Base-by-base conservation (phyloP, 768 basidiomycete genomes). In the Lactarius pseudohatsudake region DNA sequence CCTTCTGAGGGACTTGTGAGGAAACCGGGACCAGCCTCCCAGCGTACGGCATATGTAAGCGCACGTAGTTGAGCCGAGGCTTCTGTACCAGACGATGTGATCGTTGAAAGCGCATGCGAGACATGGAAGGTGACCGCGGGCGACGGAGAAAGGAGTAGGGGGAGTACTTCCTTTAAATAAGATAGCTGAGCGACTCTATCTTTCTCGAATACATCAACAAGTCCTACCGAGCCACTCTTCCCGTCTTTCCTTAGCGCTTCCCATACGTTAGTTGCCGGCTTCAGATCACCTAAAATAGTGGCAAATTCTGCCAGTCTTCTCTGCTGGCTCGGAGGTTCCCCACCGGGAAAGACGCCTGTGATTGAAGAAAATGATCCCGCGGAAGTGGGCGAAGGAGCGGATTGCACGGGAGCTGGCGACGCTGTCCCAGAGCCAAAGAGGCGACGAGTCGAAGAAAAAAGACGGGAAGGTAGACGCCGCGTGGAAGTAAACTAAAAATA, bases 301-400 rank as follows among this genome's bases (percentile, higher is more conserved):
- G 94, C 88, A 77, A 98, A 96, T 76, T 99, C 97, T 11, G 95
- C 97, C 4, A 98, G 80, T n/a, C 96, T 87, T 55, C 94, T 84
- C 69, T 89, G 86, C 71, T 90, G 92, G 5, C 87, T 81, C 8
- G 86, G 85, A 8, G 66, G 36, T 11, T 56, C 38, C 20, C 67
- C 60, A 9, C 62, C 75, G 1, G 73, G n/a, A 45, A 53, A 60
- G 10, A 74, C 57, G 6, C 77, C 73, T 13, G 73, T 41, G 18
- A 75, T 64, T 15, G 75, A 76, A 41, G 73, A 74, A 53, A 74
- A 65, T 57, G 80, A 81, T 18, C 74, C 74, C 34, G 76, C 77
- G 20, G 77, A 78, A 50, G 78, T 77, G 58, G 79, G 72, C 75
- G 76, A 41, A 77, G 75, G 71, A 73, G 78, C 70, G 75, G 77